Conservation (phyloP, 2,329 filamentous ascomycete species). For the Alternaria brassicae region DNA sequence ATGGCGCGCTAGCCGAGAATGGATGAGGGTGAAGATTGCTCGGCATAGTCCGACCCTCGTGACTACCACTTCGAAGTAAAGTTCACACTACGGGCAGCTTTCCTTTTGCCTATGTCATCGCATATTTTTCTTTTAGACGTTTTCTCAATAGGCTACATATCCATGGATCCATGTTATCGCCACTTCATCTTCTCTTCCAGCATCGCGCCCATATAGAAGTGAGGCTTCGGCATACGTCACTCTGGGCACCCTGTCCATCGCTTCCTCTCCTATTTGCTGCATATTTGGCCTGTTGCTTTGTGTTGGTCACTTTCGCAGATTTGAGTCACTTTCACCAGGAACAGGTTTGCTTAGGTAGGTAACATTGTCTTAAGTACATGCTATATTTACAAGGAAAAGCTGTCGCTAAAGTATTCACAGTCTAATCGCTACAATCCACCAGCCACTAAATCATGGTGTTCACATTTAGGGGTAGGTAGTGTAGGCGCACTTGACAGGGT, state of each 20-base stretch:
- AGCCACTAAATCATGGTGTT: neutral
- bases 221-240: neutral
- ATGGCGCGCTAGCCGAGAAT: conserved; percentile 3
- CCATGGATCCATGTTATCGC: neutral
- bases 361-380: neutral
- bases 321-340: neutral
- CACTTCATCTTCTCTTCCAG: neutral
- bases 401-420: neutral
- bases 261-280: too few relatives aligned
- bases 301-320: neutral
- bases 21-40: neutral
- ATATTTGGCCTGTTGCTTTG: neutral
- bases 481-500: conserved; percentile 33
- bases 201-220: too few relatives aligned
- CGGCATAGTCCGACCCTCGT: conserved; percentile 2
- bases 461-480: conserved; percentile 6
- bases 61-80: neutral
- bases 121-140: neutral
- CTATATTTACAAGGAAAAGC: neutral
- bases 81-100: neutral
- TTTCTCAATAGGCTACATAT: neutral
- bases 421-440: neutral
- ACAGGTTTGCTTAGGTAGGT: neutral
- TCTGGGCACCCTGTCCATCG: neutral
- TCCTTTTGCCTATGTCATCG: neutral